Evolutionary conservation across 2,329 filamentous ascomycete species (phyloP).

Genomic region (Pezicula rhizophila): DNA sequence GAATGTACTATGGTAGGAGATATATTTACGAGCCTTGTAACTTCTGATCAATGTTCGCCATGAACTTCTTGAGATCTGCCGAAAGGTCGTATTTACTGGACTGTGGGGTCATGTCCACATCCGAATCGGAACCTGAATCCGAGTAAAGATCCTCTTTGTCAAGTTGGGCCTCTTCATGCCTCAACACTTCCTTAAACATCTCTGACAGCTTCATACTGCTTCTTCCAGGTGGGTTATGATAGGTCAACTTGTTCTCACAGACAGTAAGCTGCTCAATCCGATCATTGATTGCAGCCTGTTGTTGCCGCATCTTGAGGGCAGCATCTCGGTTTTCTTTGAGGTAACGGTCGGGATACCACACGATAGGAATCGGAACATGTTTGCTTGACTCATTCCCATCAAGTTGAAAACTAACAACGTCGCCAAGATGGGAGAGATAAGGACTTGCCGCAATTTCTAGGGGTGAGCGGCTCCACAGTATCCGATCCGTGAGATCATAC

Average conservation of each 20-base stretch:
- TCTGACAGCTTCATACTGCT: constrained; percentile 25
- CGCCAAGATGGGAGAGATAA: constrained; percentile 32
- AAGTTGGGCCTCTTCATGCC: constrained; percentile 22
- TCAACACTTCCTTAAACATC: constrained; percentile 22
- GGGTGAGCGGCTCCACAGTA: constrained; percentile 20
- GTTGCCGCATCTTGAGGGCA: constrained; percentile 36
- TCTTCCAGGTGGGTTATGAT: constrained; percentile 10
- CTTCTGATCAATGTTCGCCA: constrained; percentile 27
- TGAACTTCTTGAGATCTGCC: constrained; percentile 19
- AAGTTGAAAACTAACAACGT: constrained; percentile 45
- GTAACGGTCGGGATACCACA: constrained; percentile 51
- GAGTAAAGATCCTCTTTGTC: constrained; percentile 4
- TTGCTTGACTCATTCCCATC: constrained; percentile 34
- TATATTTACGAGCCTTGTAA: constrained; percentile 17
- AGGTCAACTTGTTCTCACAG: constrained; percentile 22
- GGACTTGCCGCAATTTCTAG: constrained; percentile 17
- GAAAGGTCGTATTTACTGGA: constrained; percentile 17
- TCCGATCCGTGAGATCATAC: constrained; percentile 28
- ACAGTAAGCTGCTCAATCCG: constrained; percentile 20
- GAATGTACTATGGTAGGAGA: neutral
- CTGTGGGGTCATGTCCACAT: constrained; percentile 7
- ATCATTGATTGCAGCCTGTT: constrained; percentile 22
- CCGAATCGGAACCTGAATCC: constrained; percentile 5
- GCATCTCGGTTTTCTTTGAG: constrained; percentile 38
- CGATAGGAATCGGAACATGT: constrained; percentile 43